These are phyloP conservation scores for Colletotrichum sp. DNA, from an alignment of 2,329 filamentous ascomycete genomes.

Conservation along the genomic window DNA sequence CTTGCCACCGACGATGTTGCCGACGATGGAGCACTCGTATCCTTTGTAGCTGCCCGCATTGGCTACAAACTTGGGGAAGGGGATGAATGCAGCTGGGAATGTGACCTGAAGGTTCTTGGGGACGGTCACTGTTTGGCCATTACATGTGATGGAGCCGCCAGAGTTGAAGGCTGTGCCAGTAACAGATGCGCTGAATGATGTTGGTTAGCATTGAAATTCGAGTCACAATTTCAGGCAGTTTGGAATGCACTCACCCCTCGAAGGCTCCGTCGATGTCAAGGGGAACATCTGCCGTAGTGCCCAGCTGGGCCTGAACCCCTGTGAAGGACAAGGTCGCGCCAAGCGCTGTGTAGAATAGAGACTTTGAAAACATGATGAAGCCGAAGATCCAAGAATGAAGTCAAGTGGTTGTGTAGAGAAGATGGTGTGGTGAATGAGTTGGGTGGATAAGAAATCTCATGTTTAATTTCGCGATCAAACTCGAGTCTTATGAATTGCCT, in stretches of 20 bases:
- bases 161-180: constrained; percentile 10
- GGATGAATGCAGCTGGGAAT: constrained; percentile 23
- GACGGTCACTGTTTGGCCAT: constrained; percentile 19
- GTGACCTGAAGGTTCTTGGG: constrained; percentile 25
- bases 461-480: neutral
- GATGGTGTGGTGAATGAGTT: neutral
- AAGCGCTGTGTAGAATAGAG: neutral
- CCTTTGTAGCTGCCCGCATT: neutral
- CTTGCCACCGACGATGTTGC: constrained; percentile 40
- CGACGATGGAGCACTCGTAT: constrained; percentile 31
- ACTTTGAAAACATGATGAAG: neutral
- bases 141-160: constrained; percentile 18
- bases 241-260: neutral
- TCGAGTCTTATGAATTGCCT: neutral
- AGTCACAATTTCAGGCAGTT: accelerated
- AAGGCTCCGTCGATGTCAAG: constrained; percentile 18
- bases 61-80: constrained; percentile 22
- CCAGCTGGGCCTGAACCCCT: neutral
- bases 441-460: neutral
- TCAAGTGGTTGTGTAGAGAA: neutral
- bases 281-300: neutral
- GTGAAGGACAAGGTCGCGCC: neutral
- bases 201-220: neutral
- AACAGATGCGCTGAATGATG: constrained; percentile 10
- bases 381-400: neutral